Percentiles rank a stretch among this genome's conserved stretches.
Conservation (phyloP, 2,329 filamentous ascomycete species). For the Diaporthe ilicicola region DNA sequence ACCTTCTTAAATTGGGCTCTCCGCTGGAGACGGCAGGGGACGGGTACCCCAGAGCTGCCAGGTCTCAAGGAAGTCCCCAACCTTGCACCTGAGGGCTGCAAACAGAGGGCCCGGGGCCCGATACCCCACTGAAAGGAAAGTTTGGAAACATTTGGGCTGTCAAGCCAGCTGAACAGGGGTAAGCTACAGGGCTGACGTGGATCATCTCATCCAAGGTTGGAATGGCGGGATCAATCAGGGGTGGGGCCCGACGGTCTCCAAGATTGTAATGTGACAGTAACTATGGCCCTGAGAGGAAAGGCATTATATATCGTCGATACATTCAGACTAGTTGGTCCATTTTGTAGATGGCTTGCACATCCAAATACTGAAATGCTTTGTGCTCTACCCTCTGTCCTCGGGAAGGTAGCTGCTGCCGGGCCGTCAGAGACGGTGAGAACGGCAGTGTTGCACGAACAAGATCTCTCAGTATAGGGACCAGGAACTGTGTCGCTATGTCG, state of each 20-base stretch:
- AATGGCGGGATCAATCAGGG: conserved; percentile 17
- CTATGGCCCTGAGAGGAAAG: not conserved
- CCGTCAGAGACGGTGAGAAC: too few relatives aligned
- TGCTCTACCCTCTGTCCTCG: too few relatives aligned
- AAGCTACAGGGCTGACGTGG: conserved; percentile 20
- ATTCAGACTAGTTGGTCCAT: too few relatives aligned
- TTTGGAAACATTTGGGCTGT: conserved; percentile 1
- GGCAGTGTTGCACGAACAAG: too few relatives aligned
- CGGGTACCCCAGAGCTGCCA: conserved; percentile 12
- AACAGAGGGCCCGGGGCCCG: conserved; percentile 12
- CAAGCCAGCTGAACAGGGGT: not conserved
- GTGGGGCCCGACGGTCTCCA: conserved; percentile 1
- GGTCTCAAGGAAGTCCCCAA: not conserved
- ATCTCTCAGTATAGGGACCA: too few relatives aligned
- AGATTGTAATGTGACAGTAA: not conserved
- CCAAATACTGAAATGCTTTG: too few relatives aligned
- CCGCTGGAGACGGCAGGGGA: not conserved
- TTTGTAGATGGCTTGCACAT: too few relatives aligned
- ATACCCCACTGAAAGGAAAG: conserved; percentile 8
- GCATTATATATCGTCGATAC: too few relatives aligned
- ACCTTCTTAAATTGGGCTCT: conserved; percentile 20
- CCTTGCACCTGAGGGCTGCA: conserved; percentile 11
- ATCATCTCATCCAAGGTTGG: conserved; percentile 19
- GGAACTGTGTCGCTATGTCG: too few relatives aligned
- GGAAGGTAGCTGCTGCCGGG: too few relatives aligned